Percentiles rank a stretch among this genome's conserved stretches.
Conservation (phyloP, 768 basidiomycete species). For the Cubamyces lactineus region DNA sequence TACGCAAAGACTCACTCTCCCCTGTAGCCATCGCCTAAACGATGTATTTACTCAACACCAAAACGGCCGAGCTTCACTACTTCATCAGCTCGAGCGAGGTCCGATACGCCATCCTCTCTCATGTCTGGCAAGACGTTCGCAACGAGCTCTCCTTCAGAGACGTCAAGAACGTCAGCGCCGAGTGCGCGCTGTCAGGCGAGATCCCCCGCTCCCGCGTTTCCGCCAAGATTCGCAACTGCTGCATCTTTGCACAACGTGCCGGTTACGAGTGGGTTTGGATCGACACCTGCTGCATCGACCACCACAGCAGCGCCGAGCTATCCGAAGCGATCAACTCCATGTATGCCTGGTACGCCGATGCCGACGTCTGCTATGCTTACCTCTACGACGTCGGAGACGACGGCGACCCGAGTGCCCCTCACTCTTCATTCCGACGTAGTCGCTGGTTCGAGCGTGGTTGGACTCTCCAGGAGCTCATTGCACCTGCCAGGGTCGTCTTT, state of each 20-base stretch:
- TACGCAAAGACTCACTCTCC: too few relatives aligned
- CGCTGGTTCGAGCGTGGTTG: neutral
- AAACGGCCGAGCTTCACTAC: neutral
- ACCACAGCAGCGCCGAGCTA: constrained; percentile 2
- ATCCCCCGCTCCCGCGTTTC: neutral
- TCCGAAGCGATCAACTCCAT: constrained; percentile 5
- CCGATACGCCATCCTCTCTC: neutral
- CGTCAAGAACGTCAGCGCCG: neutral
- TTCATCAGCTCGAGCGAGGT: neutral
- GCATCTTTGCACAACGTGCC: neutral
- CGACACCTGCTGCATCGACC: constrained; percentile 9
- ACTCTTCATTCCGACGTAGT: neutral
- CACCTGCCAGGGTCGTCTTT: neutral
- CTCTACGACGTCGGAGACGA: neutral
- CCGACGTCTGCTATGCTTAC: neutral
- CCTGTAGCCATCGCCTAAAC: neutral
- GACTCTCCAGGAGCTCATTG: neutral
- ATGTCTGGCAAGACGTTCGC: constrained; percentile 5
- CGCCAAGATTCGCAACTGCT: neutral
- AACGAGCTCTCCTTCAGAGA: constrained; percentile 1
- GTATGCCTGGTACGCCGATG: neutral
- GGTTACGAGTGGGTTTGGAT: neutral
- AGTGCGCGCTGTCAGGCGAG: neutral
- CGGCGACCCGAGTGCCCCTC: neutral
- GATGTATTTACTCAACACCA: neutral